Evolutionary conservation across 768 basidiomycete species (phyloP).

Genomic region (Phaffia australis): DNA sequence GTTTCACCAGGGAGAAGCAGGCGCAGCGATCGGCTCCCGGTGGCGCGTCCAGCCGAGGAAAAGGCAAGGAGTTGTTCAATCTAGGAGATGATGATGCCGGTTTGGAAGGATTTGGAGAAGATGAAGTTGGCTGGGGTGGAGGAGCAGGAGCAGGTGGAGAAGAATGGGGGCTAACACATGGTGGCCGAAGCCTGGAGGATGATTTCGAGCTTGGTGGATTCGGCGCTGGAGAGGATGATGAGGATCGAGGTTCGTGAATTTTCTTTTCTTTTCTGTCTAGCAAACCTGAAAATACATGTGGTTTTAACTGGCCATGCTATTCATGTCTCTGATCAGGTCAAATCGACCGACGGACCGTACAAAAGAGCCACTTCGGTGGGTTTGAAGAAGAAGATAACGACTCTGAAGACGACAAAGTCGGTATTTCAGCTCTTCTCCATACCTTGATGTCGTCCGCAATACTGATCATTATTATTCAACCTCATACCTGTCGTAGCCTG

Average conservation of each 20-base stretch:
- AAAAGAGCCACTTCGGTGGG: constrained; percentile 69
- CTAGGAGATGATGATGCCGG: constrained; percentile 59
- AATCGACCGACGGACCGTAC: constrained; percentile 58
- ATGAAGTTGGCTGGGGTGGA: constrained; percentile 27
- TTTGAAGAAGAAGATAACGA: constrained; percentile 61
- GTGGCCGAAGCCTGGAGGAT: not conserved
- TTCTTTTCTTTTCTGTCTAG: not conserved
- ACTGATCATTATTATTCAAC: constrained; percentile 16
- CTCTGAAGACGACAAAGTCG: constrained; percentile 46
- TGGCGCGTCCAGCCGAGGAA: constrained; percentile 39
- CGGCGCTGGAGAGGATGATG: constrained; percentile 43
- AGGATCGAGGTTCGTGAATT: not conserved
- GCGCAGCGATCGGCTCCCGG: constrained; percentile 38
- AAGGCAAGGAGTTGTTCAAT: constrained; percentile 62
- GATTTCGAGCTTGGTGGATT: constrained; percentile 26
- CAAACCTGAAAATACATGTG: not conserved
- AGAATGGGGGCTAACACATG: constrained; percentile 7
- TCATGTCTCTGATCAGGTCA: constrained; percentile 44
- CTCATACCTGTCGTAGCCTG: constrained; percentile 45
- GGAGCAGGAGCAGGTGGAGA: constrained; percentile 18
- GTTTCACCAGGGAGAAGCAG: constrained; percentile 85
- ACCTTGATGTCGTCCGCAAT: not conserved
- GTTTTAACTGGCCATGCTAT: not conserved
- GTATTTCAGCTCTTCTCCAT: constrained; percentile 14
- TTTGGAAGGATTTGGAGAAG: constrained; percentile 30